Evolutionary conservation across 306 rosid genomes (phyloP).

Genomic region (Abrus pulchellus): DNA sequence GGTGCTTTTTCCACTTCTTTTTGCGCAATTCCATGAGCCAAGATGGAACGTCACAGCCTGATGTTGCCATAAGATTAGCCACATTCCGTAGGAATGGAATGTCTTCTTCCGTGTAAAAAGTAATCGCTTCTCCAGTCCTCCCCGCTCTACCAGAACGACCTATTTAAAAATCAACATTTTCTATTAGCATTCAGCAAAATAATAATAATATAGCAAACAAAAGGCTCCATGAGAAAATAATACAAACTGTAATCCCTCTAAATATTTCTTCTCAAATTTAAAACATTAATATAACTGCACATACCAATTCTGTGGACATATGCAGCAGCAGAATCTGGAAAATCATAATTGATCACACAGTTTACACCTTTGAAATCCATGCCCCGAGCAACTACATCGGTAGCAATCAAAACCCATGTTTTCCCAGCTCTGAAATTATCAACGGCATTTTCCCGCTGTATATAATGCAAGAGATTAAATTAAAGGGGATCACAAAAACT

Average conservation of each 20-base stretch:
- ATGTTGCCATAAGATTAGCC: constrained; percentile 82
- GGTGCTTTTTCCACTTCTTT: constrained; percentile 92
- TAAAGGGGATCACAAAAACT: not conserved
- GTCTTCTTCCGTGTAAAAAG: constrained; percentile 87
- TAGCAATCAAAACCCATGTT: constrained; percentile 96
- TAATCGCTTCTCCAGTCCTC: constrained; percentile 89
- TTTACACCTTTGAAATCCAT: constrained; percentile 97
- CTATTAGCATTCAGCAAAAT: constrained; percentile 25
- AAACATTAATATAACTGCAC: constrained; percentile 41
- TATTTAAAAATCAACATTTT: constrained; percentile 48
- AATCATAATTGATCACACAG: constrained; percentile 91
- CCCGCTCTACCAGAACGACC: constrained; percentile 99
- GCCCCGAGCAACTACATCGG: constrained; percentile 97
- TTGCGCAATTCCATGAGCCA: constrained; percentile 73
- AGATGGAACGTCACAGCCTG: constrained; percentile 94
- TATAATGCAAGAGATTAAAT: constrained; percentile 42
- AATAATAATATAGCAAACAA: not conserved
- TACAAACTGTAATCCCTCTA: constrained; percentile 18
- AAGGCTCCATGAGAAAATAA: constrained; percentile 14
- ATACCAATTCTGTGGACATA: constrained; percentile 95
- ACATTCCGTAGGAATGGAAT: constrained; percentile 80
- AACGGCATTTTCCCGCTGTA: constrained; percentile 90
- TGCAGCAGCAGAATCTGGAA: constrained; percentile 90
- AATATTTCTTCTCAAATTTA: constrained; percentile 32
- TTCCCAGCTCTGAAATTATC: constrained; percentile 94